Base-by-base conservation (phyloP, 148 eudicot genomes). In the Fagopyrum esculentum region DNA sequence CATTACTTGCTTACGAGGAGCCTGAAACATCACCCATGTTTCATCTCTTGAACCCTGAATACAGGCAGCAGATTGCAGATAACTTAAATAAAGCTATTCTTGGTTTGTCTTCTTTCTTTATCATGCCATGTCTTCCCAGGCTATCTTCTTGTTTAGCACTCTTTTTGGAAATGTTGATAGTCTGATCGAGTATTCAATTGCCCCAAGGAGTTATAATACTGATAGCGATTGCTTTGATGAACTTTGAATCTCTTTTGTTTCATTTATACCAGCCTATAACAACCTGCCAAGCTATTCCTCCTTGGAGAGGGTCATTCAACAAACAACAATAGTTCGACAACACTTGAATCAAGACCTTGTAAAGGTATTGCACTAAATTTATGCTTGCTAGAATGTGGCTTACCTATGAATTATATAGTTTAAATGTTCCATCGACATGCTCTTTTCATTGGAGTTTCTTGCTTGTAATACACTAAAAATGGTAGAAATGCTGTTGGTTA, bases 11-110 rank as follows among this genome's bases (percentile, higher is more conserved):
- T 75, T 95, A 92, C 72, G 88, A 83, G 72, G 97, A 95, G 77
- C 98, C 98, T 76, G 96, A 92, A 82, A 95, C 84, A 66, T 90
- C 96, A 44, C 98, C 98, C 11, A 88, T 87, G 91, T 95, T 90
- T 79, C 91, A 89, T 84, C 86, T 95, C 9, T 81, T 92, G 45
- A 84, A 88, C 83, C 60, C 72, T 35, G 97, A 89, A 12, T 84
- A 87, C 73, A 82, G 91, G 77, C 97, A 89, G 75, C 83, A 84
- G 73, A 83, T 90, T 45, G 91, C 91, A 6, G 98, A 95, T 72
- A 80, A 82, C 79, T 82, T 95, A 82, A 95, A 95, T 57, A 84
- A 87, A 80, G 93, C 93, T 68, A 85, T 90, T 73, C 86, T 92
- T 78, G 98, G 98, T 94, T 64, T 55, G 81, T 79, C 74, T 72